phyloP scores from a whole-genome alignment of 768 basidiomycete species.

The Chlorophyllum brunneum region DNA sequence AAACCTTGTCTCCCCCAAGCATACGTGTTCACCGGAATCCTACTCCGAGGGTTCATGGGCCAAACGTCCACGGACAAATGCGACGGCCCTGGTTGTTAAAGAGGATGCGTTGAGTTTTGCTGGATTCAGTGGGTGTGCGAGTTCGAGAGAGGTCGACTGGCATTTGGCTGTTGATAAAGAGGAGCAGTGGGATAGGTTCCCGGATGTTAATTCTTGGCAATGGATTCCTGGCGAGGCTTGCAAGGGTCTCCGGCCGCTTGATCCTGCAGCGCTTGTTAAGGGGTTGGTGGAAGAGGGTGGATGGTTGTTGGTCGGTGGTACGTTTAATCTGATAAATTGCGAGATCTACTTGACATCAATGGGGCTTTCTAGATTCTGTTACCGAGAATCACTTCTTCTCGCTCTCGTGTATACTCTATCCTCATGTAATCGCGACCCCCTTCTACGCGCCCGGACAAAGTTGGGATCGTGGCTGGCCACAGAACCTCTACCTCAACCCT shows the following conservation, averaged over 20 bases:
- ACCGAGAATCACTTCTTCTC: conserved; percentile 76
- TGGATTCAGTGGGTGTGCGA: conserved; percentile 62
- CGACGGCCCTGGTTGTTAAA: conserved; percentile 25
- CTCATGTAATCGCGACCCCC: conserved; percentile 64
- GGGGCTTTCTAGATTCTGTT: conserved; percentile 47
- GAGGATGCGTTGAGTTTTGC: conserved; percentile 48
- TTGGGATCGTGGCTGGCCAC: conserved; percentile 65
- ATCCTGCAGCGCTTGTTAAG: conserved; percentile 40
- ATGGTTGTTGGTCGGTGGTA: conserved; percentile 65
- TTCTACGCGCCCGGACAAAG: conserved; percentile 49
- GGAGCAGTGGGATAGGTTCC: conserved; percentile 49
- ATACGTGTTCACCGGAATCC: conserved; percentile 27
- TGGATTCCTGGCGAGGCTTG: conserved; percentile 51
- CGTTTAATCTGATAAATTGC: background rate
- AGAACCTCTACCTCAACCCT: conserved; percentile 59
- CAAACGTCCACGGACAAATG: conserved; percentile 30
- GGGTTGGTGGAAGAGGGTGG: conserved; percentile 67
- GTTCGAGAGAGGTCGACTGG: conserved; percentile 59
- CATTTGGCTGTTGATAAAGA: conserved; percentile 53
- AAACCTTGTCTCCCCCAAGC: background rate
- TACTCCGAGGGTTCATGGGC: conserved; percentile 38
- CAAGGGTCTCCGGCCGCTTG: conserved; percentile 33
- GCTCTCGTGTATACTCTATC: conserved; percentile 60
- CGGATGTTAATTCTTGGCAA: conserved; percentile 44
- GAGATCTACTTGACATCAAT: background rate